A percentile compares a stretch with the other conserved stretches of the same genome.
Evolutionary conservation across 2,329 filamentous ascomycete genomes (phyloP).

Genomic region (Fusarium sp.): DNA sequence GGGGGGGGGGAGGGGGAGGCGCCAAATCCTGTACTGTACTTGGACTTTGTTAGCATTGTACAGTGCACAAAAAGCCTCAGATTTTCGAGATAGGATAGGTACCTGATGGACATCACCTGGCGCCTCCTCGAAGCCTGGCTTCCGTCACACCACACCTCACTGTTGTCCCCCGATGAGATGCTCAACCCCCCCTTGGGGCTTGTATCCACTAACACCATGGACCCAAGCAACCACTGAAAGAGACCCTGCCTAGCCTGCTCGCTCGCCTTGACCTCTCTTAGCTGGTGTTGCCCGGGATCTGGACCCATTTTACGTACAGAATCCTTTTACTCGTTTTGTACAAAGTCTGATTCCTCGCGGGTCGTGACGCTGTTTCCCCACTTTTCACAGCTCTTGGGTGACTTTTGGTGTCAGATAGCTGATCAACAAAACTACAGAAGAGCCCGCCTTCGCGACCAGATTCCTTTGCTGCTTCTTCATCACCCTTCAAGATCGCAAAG

Average conservation of each 20-base stretch:
- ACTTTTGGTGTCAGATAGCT: slow-evolving; percentile 37
- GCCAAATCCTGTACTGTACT: background rate
- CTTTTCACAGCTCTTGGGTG: slow-evolving; percentile 41
- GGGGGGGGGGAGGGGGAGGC: background rate
- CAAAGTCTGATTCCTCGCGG: slow-evolving; percentile 35
- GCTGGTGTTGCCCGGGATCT: slow-evolving; percentile 18
- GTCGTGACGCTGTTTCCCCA: slow-evolving; percentile 42
- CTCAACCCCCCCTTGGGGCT: background rate
- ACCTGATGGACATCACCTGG: background rate
- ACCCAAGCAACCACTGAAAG: slow-evolving; percentile 25
- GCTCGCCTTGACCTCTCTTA: slow-evolving; percentile 16
- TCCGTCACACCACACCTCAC: slow-evolving; percentile 8
- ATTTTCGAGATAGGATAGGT: background rate
- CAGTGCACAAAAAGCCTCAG: slow-evolving; percentile 25
- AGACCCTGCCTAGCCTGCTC: slow-evolving; percentile 12
- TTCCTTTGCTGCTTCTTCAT: slow-evolving; percentile 43
- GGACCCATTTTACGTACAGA: slow-evolving; percentile 20
- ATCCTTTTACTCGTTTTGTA: slow-evolving; percentile 17
- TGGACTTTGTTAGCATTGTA: background rate
- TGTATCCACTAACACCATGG: slow-evolving; percentile 4
- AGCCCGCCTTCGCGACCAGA: slow-evolving; percentile 43
- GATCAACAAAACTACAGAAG: slow-evolving; percentile 45
- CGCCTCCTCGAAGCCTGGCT: background rate
- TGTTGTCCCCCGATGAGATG: background rate
- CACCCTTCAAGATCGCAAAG: slow-evolving; percentile 44